These are phyloP conservation scores for Chalciporus piperatus DNA, from an alignment of 768 basidiomycete genomes.

Conservation along the genomic window DNA sequence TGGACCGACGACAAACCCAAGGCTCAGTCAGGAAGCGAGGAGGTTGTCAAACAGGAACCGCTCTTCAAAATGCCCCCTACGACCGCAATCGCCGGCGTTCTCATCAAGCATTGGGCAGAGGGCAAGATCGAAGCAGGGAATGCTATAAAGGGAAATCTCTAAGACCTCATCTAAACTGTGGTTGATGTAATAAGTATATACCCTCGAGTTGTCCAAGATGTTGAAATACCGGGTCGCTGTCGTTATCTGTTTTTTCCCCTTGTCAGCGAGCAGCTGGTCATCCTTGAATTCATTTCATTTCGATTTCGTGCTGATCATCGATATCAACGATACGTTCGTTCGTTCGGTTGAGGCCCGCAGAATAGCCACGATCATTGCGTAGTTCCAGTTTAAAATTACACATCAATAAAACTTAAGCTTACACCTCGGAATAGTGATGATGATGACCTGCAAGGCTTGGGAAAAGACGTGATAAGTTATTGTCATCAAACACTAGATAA, in stretches of 20 bases:
- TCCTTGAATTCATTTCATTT: too few relatives aligned
- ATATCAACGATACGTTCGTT: too few relatives aligned
- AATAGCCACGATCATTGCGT: background rate
- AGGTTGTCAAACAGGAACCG: conserved; percentile 37
- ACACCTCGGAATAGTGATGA: background rate
- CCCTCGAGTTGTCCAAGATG: background rate
- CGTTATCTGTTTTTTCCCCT: background rate
- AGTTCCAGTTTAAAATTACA: background rate
- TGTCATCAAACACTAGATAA: background rate
- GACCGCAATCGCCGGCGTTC: conserved; percentile 80
- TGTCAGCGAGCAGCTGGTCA: too few relatives aligned
- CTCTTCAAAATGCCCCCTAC: conserved; percentile 72
- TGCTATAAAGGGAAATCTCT: conserved; percentile 39
- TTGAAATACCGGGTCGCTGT: background rate
- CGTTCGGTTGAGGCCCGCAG: too few relatives aligned
- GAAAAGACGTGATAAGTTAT: background rate
- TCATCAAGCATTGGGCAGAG: conserved; percentile 80
- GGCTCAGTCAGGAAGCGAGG: conserved; percentile 13
- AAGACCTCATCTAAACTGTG: background rate
- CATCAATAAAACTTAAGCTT: background rate
- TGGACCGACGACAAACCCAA: conserved; percentile 22
- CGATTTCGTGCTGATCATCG: too few relatives aligned
- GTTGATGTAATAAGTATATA: too few relatives aligned
- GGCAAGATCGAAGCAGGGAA: conserved; percentile 46
- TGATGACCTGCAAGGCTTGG: background rate